These are phyloP conservation scores for Trichothecium sympodiale DNA, from an alignment of 2,329 filamentous ascomycete genomes.

Conservation along the genomic window DNA sequence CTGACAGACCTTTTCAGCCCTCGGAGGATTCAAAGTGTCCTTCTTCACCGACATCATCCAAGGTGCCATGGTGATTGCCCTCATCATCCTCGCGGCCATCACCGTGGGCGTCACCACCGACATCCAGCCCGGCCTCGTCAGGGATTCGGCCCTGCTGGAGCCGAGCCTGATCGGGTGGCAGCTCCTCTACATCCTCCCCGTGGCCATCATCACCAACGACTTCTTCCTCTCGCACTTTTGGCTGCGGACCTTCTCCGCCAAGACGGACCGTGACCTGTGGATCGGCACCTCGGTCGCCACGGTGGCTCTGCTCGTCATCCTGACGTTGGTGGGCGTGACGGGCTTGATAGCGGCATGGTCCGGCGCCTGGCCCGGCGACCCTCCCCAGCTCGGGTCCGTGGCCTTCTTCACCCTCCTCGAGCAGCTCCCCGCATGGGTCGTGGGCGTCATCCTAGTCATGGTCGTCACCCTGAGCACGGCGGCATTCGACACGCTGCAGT, in stretches of 20 bases:
- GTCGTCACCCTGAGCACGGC: slow-evolving; percentile 65
- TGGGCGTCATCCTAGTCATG: slow-evolving; percentile 74
- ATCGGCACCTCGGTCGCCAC: slow-evolving; percentile 62
- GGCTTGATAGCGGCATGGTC: slow-evolving; percentile 73
- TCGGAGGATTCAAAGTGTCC: slow-evolving; percentile 75
- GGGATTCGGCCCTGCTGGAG: slow-evolving; percentile 57
- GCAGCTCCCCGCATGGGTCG: slow-evolving; percentile 66
- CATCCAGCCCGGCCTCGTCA: slow-evolving; percentile 58
- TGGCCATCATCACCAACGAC: slow-evolving; percentile 73
- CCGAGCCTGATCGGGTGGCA: slow-evolving; percentile 70
- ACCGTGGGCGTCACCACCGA: slow-evolving; percentile 66
- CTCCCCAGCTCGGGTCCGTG: slow-evolving; percentile 47
- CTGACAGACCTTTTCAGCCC: slow-evolving; percentile 32
- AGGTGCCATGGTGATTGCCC: slow-evolving; percentile 62
- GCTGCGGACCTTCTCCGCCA: slow-evolving; percentile 73
- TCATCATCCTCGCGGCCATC: slow-evolving; percentile 67
- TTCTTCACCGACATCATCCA: slow-evolving; percentile 79
- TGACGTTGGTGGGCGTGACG: slow-evolving; percentile 61
- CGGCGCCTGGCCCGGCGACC: slow-evolving; percentile 55
- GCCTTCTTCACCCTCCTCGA: slow-evolving; percentile 68
- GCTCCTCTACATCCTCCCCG: slow-evolving; percentile 71
- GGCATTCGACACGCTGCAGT: slow-evolving; percentile 71
- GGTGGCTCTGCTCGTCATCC: slow-evolving; percentile 52
- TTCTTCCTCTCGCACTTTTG: slow-evolving; percentile 81
- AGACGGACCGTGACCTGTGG: slow-evolving; percentile 67